phyloP scores from a whole-genome alignment of 2,329 filamentous ascomycete genomes.

The Sporothrix mexicana region DNA sequence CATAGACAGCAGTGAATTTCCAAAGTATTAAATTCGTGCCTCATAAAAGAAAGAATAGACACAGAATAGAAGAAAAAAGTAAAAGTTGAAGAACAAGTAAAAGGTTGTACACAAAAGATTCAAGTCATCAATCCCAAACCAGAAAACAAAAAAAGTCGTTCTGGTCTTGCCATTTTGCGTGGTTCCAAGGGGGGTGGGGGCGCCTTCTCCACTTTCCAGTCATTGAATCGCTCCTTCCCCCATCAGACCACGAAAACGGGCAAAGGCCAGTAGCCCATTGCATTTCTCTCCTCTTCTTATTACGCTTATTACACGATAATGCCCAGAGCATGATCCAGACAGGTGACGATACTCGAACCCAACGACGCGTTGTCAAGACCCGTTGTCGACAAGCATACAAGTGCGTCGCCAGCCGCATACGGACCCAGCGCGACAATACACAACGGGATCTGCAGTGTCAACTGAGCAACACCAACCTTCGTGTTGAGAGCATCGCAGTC shows the following conservation, averaged over 20 bases:
- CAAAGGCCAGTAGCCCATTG: not conserved
- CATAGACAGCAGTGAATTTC: not conserved
- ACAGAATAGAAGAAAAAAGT: not conserved
- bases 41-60: not conserved
- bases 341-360: conserved; percentile 33
- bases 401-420: conserved; percentile 29
- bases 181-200: not conserved
- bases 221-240: conserved; percentile 13
- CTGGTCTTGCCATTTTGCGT: not conserved
- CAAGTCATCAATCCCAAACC: not conserved
- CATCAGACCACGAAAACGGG: not conserved
- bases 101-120: not conserved
- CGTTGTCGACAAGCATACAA: conserved; percentile 32
- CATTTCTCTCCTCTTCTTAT: no score
- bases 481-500: conserved; percentile 29
- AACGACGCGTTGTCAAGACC: not conserved
- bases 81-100: not conserved
- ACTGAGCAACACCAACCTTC: not conserved
- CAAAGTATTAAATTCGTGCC: not conserved
- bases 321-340: conserved; percentile 30
- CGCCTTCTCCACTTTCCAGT: not conserved
- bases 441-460: conserved; percentile 28
- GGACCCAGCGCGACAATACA: conserved; percentile 35
- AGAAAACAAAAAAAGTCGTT: conserved; percentile 5
- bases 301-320: conserved; percentile 10